A percentile compares a stretch with the other conserved stretches of the same genome.
phyloP scores from a whole-genome alignment of 768 basidiomycete species.

The Xerocomellus intermedius region DNA sequence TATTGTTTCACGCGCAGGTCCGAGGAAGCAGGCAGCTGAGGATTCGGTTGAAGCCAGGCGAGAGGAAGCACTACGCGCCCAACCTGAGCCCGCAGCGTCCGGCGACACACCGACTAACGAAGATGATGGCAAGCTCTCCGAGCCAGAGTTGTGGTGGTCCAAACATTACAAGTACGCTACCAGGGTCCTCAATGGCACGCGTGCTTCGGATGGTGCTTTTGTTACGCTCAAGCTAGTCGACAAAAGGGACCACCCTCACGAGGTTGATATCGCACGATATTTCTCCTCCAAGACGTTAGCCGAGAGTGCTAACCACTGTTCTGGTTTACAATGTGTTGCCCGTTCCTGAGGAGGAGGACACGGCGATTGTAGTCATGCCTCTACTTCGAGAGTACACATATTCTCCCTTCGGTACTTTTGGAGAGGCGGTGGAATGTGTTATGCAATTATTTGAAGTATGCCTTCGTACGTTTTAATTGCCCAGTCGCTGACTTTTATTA shows the following conservation, averaged over 20 bases:
- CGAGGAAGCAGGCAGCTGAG: too few relatives aligned
- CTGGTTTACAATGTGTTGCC: conserved; percentile 27
- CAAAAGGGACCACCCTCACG: conserved; percentile 18
- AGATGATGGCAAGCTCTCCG: neutral
- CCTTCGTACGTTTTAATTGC: neutral
- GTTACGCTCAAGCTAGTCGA: conserved; percentile 34
- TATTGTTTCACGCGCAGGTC: too few relatives aligned
- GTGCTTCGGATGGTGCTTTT: conserved; percentile 25
- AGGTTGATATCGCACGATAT: conserved; percentile 31
- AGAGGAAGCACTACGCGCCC: too few relatives aligned
- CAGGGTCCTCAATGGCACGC: conserved; percentile 29
- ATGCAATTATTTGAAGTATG: conserved; percentile 32
- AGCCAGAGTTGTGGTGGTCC: conserved; percentile 11
- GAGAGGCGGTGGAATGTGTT: conserved; percentile 24
- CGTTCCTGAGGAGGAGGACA: conserved; percentile 7
- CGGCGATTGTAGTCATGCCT: conserved; percentile 34
- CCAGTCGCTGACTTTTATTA: neutral
- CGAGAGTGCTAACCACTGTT: conserved; percentile 31
- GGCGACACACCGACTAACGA: too few relatives aligned
- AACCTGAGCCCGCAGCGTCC: too few relatives aligned
- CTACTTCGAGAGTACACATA: conserved; percentile 27
- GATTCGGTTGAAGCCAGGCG: too few relatives aligned
- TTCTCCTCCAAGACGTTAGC: conserved; percentile 4
- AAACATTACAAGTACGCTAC: conserved; percentile 8
- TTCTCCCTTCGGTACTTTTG: conserved; percentile 26